These are phyloP conservation scores for Saccharomycopsis hybrid DNA, from an alignment of 1,139 yeast species.

Conservation along the genomic window DNA sequence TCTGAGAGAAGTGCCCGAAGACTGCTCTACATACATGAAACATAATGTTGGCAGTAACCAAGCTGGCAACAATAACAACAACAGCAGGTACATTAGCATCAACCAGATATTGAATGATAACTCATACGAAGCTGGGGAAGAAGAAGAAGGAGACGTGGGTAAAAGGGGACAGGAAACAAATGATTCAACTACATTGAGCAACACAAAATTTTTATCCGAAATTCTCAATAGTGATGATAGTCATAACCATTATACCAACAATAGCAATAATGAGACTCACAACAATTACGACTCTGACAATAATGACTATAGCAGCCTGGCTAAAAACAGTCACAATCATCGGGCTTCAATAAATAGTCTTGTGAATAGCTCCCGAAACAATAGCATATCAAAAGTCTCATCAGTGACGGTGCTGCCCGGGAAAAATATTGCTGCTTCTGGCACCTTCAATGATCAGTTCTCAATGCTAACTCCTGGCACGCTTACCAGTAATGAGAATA, in stretches of 20 bases:
- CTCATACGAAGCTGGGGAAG: neutral
- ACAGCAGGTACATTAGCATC: constrained; percentile 4
- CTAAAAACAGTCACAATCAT: no score
- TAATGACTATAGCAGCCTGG: no score
- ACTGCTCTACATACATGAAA: no score
- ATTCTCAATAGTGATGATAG: neutral
- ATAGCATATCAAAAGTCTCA: no score
- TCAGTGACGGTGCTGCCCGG: no score
- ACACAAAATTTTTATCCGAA: neutral
- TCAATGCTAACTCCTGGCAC: no score
- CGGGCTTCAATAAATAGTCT: no score
- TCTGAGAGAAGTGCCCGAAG: neutral
- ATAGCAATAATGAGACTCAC: neutral
- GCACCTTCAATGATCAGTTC: no score
- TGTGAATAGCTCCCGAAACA: no score
- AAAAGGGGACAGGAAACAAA: neutral
- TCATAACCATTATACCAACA: neutral
- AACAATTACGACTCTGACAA: no score
- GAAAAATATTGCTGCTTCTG: no score
- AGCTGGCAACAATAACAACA: neutral
- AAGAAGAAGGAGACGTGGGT: neutral
- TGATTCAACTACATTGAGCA: neutral
- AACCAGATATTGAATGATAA: constrained; percentile 4
- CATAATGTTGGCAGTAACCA: neutral
- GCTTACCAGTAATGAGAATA: no score